phyloP scores from a whole-genome alignment of 139 green algal species.

The Penium margaritaceum region DNA sequence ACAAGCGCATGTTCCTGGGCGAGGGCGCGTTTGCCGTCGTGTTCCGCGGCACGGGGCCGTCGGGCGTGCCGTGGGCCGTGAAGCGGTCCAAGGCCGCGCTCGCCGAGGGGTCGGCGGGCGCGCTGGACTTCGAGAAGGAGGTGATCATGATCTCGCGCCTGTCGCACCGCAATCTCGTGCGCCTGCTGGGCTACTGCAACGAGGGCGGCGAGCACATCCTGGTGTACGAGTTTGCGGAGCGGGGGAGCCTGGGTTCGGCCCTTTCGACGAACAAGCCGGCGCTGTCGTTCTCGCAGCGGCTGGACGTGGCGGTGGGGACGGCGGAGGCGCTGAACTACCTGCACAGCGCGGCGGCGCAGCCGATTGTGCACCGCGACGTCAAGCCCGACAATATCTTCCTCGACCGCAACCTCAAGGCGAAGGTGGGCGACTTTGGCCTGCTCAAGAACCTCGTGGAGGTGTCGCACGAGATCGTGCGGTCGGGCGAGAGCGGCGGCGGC shows the following conservation, averaged over 20 bases:
- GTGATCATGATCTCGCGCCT: constrained; percentile 37
- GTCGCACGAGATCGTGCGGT: too few relatives aligned
- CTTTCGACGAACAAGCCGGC: background rate
- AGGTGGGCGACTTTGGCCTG: constrained; percentile 37
- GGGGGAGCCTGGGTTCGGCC: constrained; percentile 29
- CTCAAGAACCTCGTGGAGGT: constrained; percentile 10
- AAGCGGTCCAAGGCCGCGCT: constrained; percentile 8
- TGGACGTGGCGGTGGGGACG: constrained; percentile 12
- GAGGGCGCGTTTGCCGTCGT: constrained; percentile 25
- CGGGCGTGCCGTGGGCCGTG: background rate
- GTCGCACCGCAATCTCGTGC: constrained; percentile 40
- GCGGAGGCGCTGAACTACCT: constrained; percentile 55
- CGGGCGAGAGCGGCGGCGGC: too few relatives aligned
- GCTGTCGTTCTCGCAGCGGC: background rate
- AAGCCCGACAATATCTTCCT: constrained; percentile 61
- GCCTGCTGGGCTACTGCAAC: constrained; percentile 38
- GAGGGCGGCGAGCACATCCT: constrained; percentile 28
- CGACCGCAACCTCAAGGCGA: constrained; percentile 48
- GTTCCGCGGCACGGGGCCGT: background rate
- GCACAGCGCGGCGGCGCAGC: constrained; percentile 60
- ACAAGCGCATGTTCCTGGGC: background rate
- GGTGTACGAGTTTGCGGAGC: constrained; percentile 40
- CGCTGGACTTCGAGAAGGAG: constrained; percentile 39
- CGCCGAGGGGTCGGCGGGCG: constrained; percentile 7
- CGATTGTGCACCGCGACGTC: constrained; percentile 75